Evolutionary conservation across 139 green algal species (phyloP), one percentile per base, ranked within the genome.

Genomic region (Closterium sp.): DNA sequence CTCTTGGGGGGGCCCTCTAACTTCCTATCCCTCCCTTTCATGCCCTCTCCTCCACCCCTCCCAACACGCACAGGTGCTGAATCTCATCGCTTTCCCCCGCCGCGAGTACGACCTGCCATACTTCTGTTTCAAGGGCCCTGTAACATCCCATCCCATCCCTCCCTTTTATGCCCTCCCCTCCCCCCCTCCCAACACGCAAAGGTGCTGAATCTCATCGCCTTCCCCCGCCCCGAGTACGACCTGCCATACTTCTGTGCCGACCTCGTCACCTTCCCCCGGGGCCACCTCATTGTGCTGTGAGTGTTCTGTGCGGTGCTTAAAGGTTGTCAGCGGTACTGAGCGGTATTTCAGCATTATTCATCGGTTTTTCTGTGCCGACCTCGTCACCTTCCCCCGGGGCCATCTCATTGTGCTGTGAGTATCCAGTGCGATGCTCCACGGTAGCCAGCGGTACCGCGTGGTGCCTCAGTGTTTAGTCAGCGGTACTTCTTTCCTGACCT

Each of bases 291-390:
- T 24, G 87, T 93, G 24, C n/a, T 93, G 91, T 93, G 84, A 86
- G 38, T 17, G 7, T 13, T 9, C 38, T 17, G 7, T 50, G 38
- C 62, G 62, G 62, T 79, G 19, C 62, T 79, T 0, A 0, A 79
- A 13, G 62, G 62, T 79, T 27, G 17, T 27, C 62, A 24, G 19
- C 19, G 91, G 91, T 93, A 62, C 87, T 93, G 1, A 89, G 91
- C 88, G 85, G 91, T 11, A 90, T n/a, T n/a, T n/a, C n/a, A n/a
- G n/a, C n/a, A n/a, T n/a, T n/a, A n/a, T n/a, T n/a, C n/a, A n/a
- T n/a, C n/a, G n/a, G n/a, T n/a, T n/a, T n/a, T 91, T 93, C 91
- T 93, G 91, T 32, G 91, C 91, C 27, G 91, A 93, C 31, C 91
- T 93, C 0, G 91, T 93, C 79, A 93, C 86, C n/a, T 91, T 93